These are phyloP conservation scores for Microsporum ferrugineum DNA, from an alignment of 2,329 filamentous ascomycete genomes.

Conservation along the genomic window DNA sequence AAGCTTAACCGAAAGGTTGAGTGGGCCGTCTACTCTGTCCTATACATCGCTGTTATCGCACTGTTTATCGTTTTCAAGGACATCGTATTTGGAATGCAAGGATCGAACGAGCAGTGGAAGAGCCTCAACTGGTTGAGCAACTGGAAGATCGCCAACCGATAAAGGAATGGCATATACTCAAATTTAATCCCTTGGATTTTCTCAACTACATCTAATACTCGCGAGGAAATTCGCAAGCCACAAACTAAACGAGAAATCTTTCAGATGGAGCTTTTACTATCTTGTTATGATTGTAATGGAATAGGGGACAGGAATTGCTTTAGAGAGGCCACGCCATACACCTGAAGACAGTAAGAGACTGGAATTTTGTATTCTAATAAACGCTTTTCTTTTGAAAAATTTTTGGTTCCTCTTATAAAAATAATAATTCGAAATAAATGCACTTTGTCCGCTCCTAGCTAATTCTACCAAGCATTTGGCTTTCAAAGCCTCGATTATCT, in stretches of 20 bases:
- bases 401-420: background rate
- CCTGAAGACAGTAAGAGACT: background rate
- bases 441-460: background rate
- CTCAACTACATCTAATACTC: background rate
- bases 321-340: background rate
- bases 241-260: background rate
- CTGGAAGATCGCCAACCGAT: conserved; percentile 68
- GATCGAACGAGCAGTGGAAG: conserved; percentile 67
- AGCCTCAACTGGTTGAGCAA: conserved; percentile 88
- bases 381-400: background rate
- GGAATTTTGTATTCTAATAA: conserved; percentile 2
- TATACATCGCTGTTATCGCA: conserved; percentile 65
- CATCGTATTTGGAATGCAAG: conserved; percentile 93
- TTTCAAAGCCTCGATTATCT: background rate
- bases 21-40: conserved; percentile 55
- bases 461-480: background rate
- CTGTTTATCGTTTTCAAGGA: conserved; percentile 85
- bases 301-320: background rate
- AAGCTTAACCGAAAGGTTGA: conserved; percentile 54
- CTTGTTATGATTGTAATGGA: background rate
- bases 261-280: background rate
- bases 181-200: background rate
- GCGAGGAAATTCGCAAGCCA: background rate
- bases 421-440: background rate
- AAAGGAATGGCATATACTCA: background rate